These are phyloP conservation scores for Talaromyces amestolkiae DNA, from an alignment of 2,329 filamentous ascomycete species.

Conservation along the genomic window DNA sequence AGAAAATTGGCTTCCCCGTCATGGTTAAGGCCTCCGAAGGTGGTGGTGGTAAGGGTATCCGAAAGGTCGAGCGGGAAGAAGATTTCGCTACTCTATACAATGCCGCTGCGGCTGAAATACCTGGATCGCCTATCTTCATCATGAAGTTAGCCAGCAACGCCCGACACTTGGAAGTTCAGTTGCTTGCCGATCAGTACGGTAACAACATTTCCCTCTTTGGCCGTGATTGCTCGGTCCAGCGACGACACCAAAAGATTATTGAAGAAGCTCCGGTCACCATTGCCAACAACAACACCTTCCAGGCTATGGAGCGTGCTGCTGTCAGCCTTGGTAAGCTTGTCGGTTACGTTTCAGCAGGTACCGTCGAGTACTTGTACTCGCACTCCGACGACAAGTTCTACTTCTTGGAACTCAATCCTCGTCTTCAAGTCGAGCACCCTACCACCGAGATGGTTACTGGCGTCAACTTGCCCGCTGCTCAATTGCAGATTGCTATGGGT, in stretches of 20 bases:
- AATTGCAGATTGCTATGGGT: constrained; percentile 99
- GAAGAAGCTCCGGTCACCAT: constrained; percentile 98
- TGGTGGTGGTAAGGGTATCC: constrained; percentile 98
- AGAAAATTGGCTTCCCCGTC: constrained; percentile 93
- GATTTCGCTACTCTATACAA: constrained; percentile 87
- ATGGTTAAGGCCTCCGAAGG: constrained; percentile 99
- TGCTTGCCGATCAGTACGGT: constrained; percentile 97
- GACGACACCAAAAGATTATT: constrained; percentile 99
- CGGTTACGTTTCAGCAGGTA: constrained; percentile 97
- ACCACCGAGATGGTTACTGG: constrained; percentile 99
- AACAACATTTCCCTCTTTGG: constrained; percentile 99
- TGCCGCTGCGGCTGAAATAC: constrained; percentile 94
- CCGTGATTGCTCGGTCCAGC: constrained; percentile 96
- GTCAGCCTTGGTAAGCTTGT: constrained; percentile 91
- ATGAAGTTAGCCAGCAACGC: constrained; percentile 99
- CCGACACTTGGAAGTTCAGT: constrained; percentile 92
- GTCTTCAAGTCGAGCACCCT: constrained; percentile 98
- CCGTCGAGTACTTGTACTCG: constrained; percentile 98
- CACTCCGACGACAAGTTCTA: constrained; percentile 98
- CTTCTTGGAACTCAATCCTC: constrained; percentile 96
- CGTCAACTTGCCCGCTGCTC: constrained; percentile 93
- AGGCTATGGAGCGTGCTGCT: constrained; percentile 92
- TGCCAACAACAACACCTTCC: constrained; percentile 83
- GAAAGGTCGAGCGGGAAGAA: constrained; percentile 83
- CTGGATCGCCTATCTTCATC: constrained; percentile 98